These are phyloP conservation scores for Cladosporium cucumerinum DNA, from an alignment of 2,329 filamentous ascomycete genomes.

Conservation along the genomic window DNA sequence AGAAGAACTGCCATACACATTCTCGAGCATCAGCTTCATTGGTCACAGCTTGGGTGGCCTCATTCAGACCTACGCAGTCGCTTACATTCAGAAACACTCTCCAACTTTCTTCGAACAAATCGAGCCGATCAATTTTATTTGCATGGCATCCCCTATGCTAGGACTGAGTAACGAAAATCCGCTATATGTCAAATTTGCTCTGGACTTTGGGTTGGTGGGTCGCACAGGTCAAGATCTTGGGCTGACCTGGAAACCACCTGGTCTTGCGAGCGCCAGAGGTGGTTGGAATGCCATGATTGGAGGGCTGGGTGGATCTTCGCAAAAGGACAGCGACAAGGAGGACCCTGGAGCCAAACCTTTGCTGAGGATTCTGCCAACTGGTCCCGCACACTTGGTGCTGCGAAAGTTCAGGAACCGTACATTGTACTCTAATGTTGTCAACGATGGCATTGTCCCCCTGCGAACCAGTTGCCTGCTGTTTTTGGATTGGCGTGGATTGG, in stretches of 20 bases:
- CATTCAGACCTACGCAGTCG: slow-evolving; percentile 89
- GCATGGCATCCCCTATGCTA: slow-evolving; percentile 80
- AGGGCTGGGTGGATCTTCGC: slow-evolving; percentile 59
- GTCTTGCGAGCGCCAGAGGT: slow-evolving; percentile 72
- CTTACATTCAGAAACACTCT: slow-evolving; percentile 95
- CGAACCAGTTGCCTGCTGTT: slow-evolving; percentile 96
- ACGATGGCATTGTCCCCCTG: slow-evolving; percentile 92
- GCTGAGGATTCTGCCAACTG: slow-evolving; percentile 82
- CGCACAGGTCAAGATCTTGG: slow-evolving; percentile 93
- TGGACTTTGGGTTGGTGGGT: slow-evolving; percentile 96
- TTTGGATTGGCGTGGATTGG: slow-evolving; percentile 91
- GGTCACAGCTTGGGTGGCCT: slow-evolving; percentile 87
- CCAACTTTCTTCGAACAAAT: slow-evolving; percentile 86
- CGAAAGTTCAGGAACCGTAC: slow-evolving; percentile 88
- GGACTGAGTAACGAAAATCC: slow-evolving; percentile 97
- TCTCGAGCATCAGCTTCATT: slow-evolving; percentile 93
- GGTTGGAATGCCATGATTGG: slow-evolving; percentile 87
- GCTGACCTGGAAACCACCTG: slow-evolving; percentile 88
- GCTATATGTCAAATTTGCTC: slow-evolving; percentile 91
- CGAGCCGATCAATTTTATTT: slow-evolving; percentile 84
- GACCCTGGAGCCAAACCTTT: slow-evolving; percentile 85
- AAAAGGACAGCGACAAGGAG: slow-evolving; percentile 45
- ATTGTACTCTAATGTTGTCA: slow-evolving; percentile 94
- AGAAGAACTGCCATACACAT: slow-evolving; percentile 65
- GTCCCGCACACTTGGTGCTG: slow-evolving; percentile 81